Evolutionary conservation across 495 filamentous ascomycete species (phyloP), one percentile per base, ranked within the genome.

Genomic region (Tuber microsphaerosporum): DNA sequence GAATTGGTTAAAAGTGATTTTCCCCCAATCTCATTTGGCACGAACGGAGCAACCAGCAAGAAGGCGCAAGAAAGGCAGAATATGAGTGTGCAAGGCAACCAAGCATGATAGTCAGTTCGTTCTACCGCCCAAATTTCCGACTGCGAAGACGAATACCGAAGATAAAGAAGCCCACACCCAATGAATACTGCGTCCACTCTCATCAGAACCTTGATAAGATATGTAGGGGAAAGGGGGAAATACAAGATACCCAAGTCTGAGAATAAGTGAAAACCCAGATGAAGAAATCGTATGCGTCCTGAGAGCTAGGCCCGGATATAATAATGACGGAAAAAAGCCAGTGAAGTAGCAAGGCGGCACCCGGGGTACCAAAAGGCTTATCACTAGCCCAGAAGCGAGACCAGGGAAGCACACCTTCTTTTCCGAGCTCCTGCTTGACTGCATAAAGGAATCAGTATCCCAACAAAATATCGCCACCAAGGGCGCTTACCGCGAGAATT

Each of bases 381-480:
- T 91, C 90, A 78, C 88, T 89, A 4, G 90, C 90, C 87, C 87
- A 91, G 81, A 91, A 76, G 34, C 85, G 86, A 10, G 89, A 90
- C 73, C 88, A 89, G 20, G 90, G 89, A 61, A 91, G 83, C 61
- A 90, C 84, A 48, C 89, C 89, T 81, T 91, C 89, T 74, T 90
- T 89, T 43, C 88, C 90, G 34, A 91, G 86, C 82, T 91, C 89
- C 46, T 78, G 76, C n/a, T 78, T 78, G 44, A 78, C 76, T 75
- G 19, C 56, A 51, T 44, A 34, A 71, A 48, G 14, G 37, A 31
- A 26, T 78, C 20, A 78, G 74, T 44, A 61, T 56, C 26, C 14
- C 3, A 44, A 16, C 22, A 22, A 68, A 37, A n/a, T 20, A 45
- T 20, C 26, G 26, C 10, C 22, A 26, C 26, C 5, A 41, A 56